Percentiles rank a stretch among this genome's conserved stretches.
Evolutionary conservation across 352 stramenopile genomes (phyloP).

Genomic region (Globisporangium abappressorium): DNA sequence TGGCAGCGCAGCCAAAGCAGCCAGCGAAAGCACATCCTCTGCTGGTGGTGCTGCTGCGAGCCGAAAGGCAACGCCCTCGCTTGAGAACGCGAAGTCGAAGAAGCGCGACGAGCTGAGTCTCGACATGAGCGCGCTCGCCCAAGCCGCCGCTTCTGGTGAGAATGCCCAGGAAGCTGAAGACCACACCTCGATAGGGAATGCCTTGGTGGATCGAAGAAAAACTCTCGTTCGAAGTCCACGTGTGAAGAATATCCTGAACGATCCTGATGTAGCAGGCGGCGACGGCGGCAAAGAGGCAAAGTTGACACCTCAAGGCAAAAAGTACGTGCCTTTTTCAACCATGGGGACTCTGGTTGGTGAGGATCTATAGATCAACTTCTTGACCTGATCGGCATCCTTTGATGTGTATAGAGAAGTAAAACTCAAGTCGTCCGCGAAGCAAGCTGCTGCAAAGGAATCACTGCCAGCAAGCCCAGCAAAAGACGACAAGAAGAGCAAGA

Average conservation of each 20-base stretch:
- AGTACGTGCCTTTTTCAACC: neutral
- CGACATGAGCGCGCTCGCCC: conserved; percentile 2
- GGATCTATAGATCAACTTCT: neutral
- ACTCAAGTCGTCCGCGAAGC: neutral
- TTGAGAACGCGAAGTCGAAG: neutral
- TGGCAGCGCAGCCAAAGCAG: neutral
- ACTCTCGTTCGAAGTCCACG: conserved; percentile 13
- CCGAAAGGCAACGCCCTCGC: neutral
- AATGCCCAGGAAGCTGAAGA: neutral
- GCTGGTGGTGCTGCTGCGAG: neutral
- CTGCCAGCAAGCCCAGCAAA: neutral
- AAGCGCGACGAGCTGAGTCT: conserved; percentile 6
- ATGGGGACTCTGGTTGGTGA: neutral
- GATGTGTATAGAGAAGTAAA: neutral
- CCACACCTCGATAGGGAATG: neutral
- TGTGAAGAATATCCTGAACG: conserved; percentile 4
- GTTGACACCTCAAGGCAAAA: neutral
- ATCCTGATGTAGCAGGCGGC: neutral
- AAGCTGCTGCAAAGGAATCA: neutral
- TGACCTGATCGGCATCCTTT: neutral
- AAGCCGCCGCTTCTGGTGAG: neutral
- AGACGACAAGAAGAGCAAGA: neutral
- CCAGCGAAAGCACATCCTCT: neutral
- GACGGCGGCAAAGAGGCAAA: neutral
- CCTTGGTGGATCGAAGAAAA: neutral